These are phyloP conservation scores for Globisporangium emineosum DNA, from an alignment of 352 stramenopile species.

Conservation along the genomic window DNA sequence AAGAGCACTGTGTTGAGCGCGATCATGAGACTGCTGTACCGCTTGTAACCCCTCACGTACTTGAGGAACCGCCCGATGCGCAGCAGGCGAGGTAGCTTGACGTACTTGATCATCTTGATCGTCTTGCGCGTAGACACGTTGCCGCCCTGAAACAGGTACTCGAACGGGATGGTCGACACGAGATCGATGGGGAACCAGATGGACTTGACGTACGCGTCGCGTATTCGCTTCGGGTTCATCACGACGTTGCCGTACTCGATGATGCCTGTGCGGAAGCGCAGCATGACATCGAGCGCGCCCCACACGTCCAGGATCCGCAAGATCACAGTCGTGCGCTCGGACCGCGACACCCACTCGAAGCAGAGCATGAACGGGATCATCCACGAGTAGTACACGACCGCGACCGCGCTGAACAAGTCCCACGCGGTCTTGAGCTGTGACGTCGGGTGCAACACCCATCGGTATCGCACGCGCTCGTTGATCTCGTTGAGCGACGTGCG, in stretches of 20 bases:
- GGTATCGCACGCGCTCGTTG: conserved; percentile 45
- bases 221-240: conserved; percentile 52
- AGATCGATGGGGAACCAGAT: conserved; percentile 67
- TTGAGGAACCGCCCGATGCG: conserved; percentile 59
- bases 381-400: conserved; percentile 75
- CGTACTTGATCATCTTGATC: conserved; percentile 78
- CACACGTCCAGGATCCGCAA: conserved; percentile 50
- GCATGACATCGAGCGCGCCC: conserved; percentile 44
- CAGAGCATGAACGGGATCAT: conserved; percentile 69
- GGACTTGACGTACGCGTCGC: conserved; percentile 41
- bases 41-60: conserved; percentile 54
- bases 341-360: conserved; percentile 59
- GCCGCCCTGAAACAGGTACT: conserved; percentile 41
- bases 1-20: conserved; percentile 52
- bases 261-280: conserved; percentile 57
- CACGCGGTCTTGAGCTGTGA: conserved; percentile 49
- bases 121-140: conserved; percentile 55
- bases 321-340: conserved; percentile 24
- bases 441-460: conserved; percentile 51
- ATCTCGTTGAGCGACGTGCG: conserved; percentile 57
- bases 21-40: conserved; percentile 57
- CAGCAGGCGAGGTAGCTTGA: conserved; percentile 56
- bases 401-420: conserved; percentile 49
- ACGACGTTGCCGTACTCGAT: conserved; percentile 54
- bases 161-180: conserved; percentile 53